A percentile compares a stretch with the other conserved stretches of the same genome.
These are phyloP conservation scores for Myxozyma neotropica DNA, from an alignment of 805 yeast genomes.

Conservation along the genomic window DNA sequence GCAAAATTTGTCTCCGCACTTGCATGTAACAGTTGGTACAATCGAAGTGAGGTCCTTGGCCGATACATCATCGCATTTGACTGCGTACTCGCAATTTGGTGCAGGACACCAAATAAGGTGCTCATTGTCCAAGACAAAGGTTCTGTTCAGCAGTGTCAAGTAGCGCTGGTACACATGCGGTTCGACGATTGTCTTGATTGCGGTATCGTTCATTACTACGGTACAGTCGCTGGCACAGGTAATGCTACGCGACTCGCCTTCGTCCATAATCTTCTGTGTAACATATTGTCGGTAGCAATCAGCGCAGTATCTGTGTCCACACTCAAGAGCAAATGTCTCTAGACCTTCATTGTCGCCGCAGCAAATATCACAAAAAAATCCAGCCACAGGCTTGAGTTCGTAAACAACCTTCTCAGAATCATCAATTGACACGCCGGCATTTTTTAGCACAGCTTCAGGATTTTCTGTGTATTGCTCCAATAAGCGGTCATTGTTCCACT, in stretches of 20 bases:
- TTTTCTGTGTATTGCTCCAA: constrained; percentile 58
- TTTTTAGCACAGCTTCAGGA: constrained; percentile 43
- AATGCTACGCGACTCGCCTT: constrained; percentile 47
- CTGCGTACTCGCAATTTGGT: constrained; percentile 69
- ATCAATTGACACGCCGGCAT: constrained; percentile 42
- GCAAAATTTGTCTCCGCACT: constrained; percentile 71
- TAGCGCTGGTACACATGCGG: constrained; percentile 36
- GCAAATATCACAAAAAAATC: constrained; percentile 67
- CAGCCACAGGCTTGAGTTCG: constrained; percentile 35
- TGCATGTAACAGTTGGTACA: constrained; percentile 73
- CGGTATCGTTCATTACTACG: constrained; percentile 43
- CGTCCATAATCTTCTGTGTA: constrained; percentile 45
- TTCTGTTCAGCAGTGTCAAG: constrained; percentile 39
- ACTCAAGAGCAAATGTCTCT: constrained; percentile 56
- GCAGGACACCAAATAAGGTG: constrained; percentile 79
- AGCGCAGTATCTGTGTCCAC: constrained; percentile 72
- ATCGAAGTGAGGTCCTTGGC: constrained; percentile 33
- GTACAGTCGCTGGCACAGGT: constrained; percentile 69
- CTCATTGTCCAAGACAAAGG: constrained; percentile 56
- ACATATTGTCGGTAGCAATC: constrained; percentile 69
- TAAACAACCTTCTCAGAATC: constrained; percentile 30
- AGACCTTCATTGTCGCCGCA: constrained; percentile 54
- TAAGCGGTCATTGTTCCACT: constrained; percentile 63
- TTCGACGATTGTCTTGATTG: constrained; percentile 46
- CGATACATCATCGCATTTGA: constrained; percentile 45